These are phyloP conservation scores for Botrytis cinerea DNA, from an alignment of 2,329 filamentous ascomycete genomes.

Conservation along the genomic window DNA sequence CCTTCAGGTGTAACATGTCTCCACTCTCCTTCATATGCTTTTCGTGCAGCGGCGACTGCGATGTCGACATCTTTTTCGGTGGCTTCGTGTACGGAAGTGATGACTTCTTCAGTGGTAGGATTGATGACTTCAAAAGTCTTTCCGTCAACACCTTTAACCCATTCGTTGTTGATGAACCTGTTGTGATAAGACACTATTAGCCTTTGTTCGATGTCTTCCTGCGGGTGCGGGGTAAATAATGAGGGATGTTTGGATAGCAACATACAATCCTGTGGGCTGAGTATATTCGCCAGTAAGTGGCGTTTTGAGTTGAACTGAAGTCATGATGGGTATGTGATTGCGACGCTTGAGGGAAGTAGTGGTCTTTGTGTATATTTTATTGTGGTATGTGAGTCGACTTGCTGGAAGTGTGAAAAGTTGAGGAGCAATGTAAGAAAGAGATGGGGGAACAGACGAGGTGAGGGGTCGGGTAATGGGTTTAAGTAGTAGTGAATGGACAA, in stretches of 20 bases:
- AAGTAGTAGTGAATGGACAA: slow-evolving; percentile 2
- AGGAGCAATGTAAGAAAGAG: background rate
- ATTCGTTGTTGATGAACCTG: slow-evolving; percentile 85
- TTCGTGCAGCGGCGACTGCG: slow-evolving; percentile 81
- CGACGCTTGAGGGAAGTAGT: background rate
- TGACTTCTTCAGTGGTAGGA: slow-evolving; percentile 80
- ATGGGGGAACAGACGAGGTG: background rate
- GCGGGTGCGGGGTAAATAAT: slow-evolving; percentile 27
- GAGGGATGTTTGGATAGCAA: slow-evolving; percentile 6
- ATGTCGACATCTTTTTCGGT: slow-evolving; percentile 83
- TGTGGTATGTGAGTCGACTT: background rate
- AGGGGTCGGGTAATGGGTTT: slow-evolving; percentile 18
- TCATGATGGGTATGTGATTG: slow-evolving; percentile 32
- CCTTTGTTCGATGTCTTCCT: background rate
- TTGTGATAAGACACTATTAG: slow-evolving; percentile 12
- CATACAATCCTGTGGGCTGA: slow-evolving; percentile 48
- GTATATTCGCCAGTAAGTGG: slow-evolving; percentile 41
- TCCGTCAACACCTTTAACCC: slow-evolving; percentile 78
- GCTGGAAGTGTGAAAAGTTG: background rate
- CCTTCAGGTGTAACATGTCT: slow-evolving; percentile 65
- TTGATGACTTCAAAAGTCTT: slow-evolving; percentile 93
- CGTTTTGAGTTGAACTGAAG: slow-evolving; percentile 37
- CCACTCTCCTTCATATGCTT: slow-evolving; percentile 79
- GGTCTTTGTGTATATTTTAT: background rate
- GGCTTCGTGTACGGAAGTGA: slow-evolving; percentile 79